These are phyloP conservation scores for Phytopythium helicoides DNA, from an alignment of 352 stramenopile species.

Conservation along the genomic window DNA sequence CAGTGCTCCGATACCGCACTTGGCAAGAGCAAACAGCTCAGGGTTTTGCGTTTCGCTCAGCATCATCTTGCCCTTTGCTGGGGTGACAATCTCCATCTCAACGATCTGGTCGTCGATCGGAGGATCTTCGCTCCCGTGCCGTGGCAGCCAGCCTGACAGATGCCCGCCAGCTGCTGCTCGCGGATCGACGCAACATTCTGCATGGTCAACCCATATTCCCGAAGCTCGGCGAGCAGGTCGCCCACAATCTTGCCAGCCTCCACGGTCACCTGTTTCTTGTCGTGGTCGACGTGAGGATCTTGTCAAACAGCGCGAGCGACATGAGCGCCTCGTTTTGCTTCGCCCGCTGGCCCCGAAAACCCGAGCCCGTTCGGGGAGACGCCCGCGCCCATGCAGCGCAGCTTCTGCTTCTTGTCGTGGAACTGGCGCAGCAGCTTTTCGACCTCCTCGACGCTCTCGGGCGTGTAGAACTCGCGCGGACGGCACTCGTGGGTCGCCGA, in stretches of 20 bases:
- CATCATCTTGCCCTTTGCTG: slow-evolving; percentile 87
- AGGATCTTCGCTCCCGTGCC: slow-evolving; percentile 93
- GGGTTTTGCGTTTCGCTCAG: slow-evolving; percentile 79
- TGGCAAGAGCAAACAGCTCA: slow-evolving; percentile 90
- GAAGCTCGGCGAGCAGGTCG: slow-evolving; percentile 72
- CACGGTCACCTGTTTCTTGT: slow-evolving; percentile 92
- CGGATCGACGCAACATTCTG: slow-evolving; percentile 98
- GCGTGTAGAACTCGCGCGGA: slow-evolving; percentile 61
- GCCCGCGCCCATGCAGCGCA: slow-evolving; percentile 94
- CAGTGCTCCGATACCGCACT: slow-evolving; percentile 94
- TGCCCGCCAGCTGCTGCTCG: slow-evolving; percentile 97
- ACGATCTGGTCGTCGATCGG: slow-evolving; percentile 98
- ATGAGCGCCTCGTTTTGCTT: slow-evolving; percentile 80
- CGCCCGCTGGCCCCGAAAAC: slow-evolving; percentile 56
- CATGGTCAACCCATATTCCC: slow-evolving; percentile 91
- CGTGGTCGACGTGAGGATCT: slow-evolving; percentile 90
- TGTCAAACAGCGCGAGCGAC: slow-evolving; percentile 91
- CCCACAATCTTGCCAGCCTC: slow-evolving; percentile 74
- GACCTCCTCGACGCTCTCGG: slow-evolving; percentile 69
- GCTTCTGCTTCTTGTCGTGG: slow-evolving; percentile 65
- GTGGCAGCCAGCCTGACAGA: slow-evolving; percentile 95
- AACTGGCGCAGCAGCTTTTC: slow-evolving; percentile 57
- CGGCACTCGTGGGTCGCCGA: slow-evolving; percentile 76
- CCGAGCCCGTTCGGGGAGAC: slow-evolving; percentile 97
- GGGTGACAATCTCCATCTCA: slow-evolving; percentile 95